These are phyloP conservation scores for Fusarium nisikadoi DNA, from an alignment of 2,329 filamentous ascomycete species.

Conservation along the genomic window DNA sequence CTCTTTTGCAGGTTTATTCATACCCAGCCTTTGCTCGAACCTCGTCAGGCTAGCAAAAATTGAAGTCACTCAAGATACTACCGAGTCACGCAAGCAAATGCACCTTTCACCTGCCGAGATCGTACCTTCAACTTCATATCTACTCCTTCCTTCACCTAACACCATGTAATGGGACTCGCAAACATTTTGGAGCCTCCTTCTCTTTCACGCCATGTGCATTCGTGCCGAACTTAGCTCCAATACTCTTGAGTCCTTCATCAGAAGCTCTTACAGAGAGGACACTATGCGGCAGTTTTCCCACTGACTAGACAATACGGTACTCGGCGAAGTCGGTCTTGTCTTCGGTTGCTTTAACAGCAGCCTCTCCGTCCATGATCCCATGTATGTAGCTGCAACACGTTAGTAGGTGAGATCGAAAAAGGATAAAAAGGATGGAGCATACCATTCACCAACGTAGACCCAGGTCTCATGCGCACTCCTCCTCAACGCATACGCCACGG, in stretches of 20 bases:
- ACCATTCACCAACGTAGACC: constrained; percentile 16
- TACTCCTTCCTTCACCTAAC: background rate
- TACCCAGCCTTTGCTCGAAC: rapidly evolving
- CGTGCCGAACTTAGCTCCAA: background rate
- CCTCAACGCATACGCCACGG: background rate
- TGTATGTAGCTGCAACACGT: background rate
- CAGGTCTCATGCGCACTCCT: background rate
- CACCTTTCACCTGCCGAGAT: background rate
- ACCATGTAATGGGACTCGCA: background rate
- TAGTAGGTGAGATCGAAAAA: rapidly evolving
- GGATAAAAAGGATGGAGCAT: background rate
- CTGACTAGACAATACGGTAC: background rate
- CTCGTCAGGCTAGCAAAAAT: background rate
- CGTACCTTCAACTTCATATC: background rate
- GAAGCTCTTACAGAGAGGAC: no score
- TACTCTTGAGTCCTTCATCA: background rate
- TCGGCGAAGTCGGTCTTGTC: background rate
- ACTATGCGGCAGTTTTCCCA: background rate
- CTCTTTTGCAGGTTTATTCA: background rate
- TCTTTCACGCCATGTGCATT: background rate
- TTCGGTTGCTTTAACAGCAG: background rate
- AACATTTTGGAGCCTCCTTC: background rate
- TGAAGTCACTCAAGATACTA: background rate
- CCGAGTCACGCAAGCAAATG: background rate
- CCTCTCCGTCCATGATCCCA: background rate